Evolutionary conservation across 2,329 filamentous ascomycete genomes (phyloP).

Genomic region (Sclerotinia spermophila): DNA sequence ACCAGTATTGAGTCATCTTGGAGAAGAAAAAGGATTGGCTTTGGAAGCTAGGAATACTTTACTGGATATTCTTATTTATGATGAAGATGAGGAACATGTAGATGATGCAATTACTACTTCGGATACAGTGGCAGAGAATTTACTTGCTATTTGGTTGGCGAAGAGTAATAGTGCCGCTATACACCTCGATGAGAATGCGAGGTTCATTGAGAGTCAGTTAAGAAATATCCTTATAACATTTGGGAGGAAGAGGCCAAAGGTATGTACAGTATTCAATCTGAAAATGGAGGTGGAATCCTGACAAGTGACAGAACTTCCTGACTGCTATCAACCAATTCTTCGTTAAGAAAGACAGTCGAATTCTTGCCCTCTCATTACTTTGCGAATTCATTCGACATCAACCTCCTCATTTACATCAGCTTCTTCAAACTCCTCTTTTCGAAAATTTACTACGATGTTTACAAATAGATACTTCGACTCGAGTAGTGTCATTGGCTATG

Average conservation of each 20-base stretch:
- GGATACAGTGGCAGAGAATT: constrained; percentile 53
- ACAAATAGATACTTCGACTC: constrained; percentile 73
- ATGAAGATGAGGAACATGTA: constrained; percentile 53
- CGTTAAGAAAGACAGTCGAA: constrained; percentile 59
- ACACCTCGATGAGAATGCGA: constrained; percentile 43
- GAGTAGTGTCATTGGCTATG: constrained; percentile 70
- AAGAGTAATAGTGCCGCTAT: constrained; percentile 41
- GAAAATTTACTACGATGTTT: constrained; percentile 69
- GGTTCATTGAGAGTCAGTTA: constrained; percentile 44
- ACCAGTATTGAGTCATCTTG: constrained; percentile 54
- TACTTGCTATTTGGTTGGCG: constrained; percentile 56
- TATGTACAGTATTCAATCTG: constrained; percentile 30
- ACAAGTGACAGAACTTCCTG: constrained; percentile 57
- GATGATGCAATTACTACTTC: constrained; percentile 44
- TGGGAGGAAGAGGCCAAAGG: constrained; percentile 67
- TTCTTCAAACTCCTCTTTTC: constrained; percentile 69
- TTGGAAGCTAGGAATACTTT: constrained; percentile 63
- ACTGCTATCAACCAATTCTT: constrained; percentile 62
- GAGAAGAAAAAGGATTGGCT: constrained; percentile 59
- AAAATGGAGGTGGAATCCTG: constrained; percentile 19
- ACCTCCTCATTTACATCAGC: constrained; percentile 71
- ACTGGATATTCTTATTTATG: constrained; percentile 60
- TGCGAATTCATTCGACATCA: constrained; percentile 71
- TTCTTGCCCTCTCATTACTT: constrained; percentile 62
- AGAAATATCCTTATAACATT: constrained; percentile 42